Base-by-base conservation (phyloP, 2,329 filamentous ascomycete genomes). In the Fusarium sp. region DNA sequence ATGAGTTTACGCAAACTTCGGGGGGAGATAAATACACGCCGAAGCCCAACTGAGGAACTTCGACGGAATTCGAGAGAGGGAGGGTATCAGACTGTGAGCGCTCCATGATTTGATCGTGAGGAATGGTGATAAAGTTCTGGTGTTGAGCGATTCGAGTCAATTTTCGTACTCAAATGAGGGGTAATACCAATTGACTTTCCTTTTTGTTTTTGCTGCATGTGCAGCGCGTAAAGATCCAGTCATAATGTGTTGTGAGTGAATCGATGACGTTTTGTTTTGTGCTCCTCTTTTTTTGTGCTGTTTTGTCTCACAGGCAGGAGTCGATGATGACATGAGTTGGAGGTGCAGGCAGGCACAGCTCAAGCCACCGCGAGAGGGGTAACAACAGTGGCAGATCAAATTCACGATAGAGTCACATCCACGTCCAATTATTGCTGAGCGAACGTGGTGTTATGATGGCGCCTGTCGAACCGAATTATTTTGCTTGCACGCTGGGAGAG, bases 1-100 rank as follows among this genome's bases (percentile, higher is more conserved):
- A 89, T 3, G 90, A 89, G 28, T 83, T 78, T 10, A 85, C 81
- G 76, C 88, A 90, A 62, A 84, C 82, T 28, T 84, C 76, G 37
- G 81, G 75, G 2, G 83, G 83, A 3, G 88, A 89, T 58, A 84
- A 83, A 79, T 90, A 93, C 60, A 93, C 89, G 54, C 91, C 91
- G 73, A 93, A 92, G 4, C 90, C 91, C 7, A 93, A 84, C 49
- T 84, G 85, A 14, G 91, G 91, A 23, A 93, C 90, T 30, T 59
- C 49, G 18, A 61, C 21, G 2, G 50, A 52, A 31, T 75, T 76
- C 8, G 69, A 58, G 6, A 80, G 58, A 2, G 65, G 49, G 19
- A 79, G 44, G 0, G 70, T 68, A 4, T 75, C 67, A 2, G 62
- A 53, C 14, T 73, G 59, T 18, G 62, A 60, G 30, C 58, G 67